Percentiles rank a stretch among this genome's conserved stretches.
Evolutionary conservation across 73 alveolate genomes (phyloP).

Genomic region (Durusdinium trenchii): DNA sequence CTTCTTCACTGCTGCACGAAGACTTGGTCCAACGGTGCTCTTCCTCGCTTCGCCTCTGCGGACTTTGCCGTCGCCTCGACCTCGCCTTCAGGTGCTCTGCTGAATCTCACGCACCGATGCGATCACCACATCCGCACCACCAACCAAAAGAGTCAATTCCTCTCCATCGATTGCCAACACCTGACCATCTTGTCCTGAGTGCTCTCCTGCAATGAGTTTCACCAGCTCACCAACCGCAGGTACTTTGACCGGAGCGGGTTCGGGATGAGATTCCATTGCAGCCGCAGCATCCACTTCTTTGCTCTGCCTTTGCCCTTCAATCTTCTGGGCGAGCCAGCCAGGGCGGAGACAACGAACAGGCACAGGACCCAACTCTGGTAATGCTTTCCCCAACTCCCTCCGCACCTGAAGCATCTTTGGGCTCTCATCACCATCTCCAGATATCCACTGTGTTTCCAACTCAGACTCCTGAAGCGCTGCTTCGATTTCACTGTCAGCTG

Average conservation of each 20-base stretch:
- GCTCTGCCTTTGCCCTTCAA: not conserved
- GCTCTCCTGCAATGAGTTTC: conserved; percentile 18
- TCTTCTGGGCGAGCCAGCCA: conserved; percentile 58
- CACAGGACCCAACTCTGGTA: not conserved
- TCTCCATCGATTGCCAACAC: conserved; percentile 45
- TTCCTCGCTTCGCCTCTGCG: not conserved
- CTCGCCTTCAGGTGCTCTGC: not conserved
- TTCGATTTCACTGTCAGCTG: conserved; percentile 96
- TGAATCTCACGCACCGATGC: conserved; percentile 42
- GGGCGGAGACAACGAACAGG: not conserved
- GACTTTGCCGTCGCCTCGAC: not conserved
- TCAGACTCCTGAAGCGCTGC: conserved; percentile 92
- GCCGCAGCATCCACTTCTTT: not conserved
- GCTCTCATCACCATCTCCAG: not conserved
- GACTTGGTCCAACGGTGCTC: not conserved
- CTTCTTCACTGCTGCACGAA: not conserved
- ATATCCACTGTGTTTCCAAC: conserved; percentile 31
- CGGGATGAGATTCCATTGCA: too few species aligned
- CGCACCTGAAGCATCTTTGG: conserved; percentile 17
- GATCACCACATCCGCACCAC: conserved; percentile 68
- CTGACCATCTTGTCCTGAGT: conserved; percentile 32
- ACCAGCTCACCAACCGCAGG: conserved; percentile 58
- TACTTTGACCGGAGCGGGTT: not conserved
- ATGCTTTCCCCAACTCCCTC: conserved; percentile 25
- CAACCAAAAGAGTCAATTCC: conserved; percentile 66